Base-by-base conservation (phyloP, 371 early-diverging fungal species). In the Syncephalastrum sp. region DNA sequence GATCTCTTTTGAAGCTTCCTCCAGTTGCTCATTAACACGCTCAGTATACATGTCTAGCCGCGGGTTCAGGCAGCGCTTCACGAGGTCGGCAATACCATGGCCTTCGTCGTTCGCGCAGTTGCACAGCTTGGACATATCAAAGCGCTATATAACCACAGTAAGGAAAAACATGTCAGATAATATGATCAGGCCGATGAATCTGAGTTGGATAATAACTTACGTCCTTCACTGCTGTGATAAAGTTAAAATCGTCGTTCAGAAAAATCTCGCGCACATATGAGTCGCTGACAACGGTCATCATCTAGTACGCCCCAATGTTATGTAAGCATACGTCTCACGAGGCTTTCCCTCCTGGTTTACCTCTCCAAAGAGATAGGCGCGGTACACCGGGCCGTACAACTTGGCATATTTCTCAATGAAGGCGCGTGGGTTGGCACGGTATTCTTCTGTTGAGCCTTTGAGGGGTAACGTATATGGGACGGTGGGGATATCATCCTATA, bases 321-420 rank as follows among this genome's bases (percentile, higher is more conserved):
- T 33, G 38, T 33, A 33, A 33, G 38, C 38, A 33, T 10, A 33
- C 38, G 21, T 21, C 21, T 21, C 21, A 21, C 2, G 2, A 33
- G 0, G 12, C 38, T 33, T 7, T 29, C 38, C 10, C 38, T 33
- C 12, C 38, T 33, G 38, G 0, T 29, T 33, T 60, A 62, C 50
- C 19, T 61, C n/a, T 17, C 75, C 75, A 47, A 67, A 65, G 3
- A 75, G 16, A 50, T 71, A 61, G 23, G 60, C 65, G 29, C 63
- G 65, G 21, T 59, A 70, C 6, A 63, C 57, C 8, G 62, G 60
- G 5, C 75, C 75, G 42, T 58, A 59, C 19, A 67, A 50, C 8
- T 64, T 46, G 10, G 61, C 58, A 47, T 52, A 57, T 21, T 65
- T 61, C 45, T 52, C 65, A 14, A 64, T 50, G 44, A 75, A 68